Percentiles rank a stretch among this genome's conserved stretches.
Conservation (phyloP, 225 moss, liverwort and hornwort genomes). For the Marchantia polymorpha region DNA sequence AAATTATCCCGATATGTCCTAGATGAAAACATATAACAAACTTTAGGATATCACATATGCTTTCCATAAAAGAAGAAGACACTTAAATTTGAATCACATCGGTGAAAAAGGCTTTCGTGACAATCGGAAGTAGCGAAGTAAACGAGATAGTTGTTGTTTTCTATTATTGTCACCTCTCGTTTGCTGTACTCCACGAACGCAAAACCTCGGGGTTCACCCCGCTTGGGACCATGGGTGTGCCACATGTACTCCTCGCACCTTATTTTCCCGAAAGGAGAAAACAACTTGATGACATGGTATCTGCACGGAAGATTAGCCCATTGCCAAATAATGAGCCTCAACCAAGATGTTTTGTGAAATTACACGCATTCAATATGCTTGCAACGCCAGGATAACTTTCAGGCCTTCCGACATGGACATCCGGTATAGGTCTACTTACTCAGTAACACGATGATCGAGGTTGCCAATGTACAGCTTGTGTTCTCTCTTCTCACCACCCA, state of each 20-base stretch:
- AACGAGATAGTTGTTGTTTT: background rate
- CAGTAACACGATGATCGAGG: slow-evolving; percentile 44
- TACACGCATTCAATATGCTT: background rate
- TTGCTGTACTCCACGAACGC: slow-evolving; percentile 44
- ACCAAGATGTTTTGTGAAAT: background rate
- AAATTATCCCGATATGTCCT: background rate
- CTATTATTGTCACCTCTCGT: slow-evolving; percentile 28
- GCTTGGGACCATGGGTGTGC: slow-evolving; percentile 46
- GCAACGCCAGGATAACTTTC: background rate
- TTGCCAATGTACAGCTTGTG: slow-evolving; percentile 45
- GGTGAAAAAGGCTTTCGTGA: no score
- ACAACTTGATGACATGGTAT: slow-evolving; percentile 45
- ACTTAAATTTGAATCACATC: no score
- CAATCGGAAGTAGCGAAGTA: background rate
- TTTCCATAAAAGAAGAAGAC: no score
- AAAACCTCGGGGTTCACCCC: slow-evolving; percentile 46
- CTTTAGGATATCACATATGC: background rate
- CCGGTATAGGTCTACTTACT: slow-evolving; percentile 24
- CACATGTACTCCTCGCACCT: slow-evolving; percentile 46
- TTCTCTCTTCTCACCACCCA: slow-evolving; percentile 33
- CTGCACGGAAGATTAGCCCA: slow-evolving; percentile 18
- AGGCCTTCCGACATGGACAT: background rate
- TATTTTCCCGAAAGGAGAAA: slow-evolving; percentile 44
- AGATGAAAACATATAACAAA: background rate
- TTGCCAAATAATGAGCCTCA: background rate